Conservation (phyloP, 1,139 yeast species). For the Kodamaea arcana region DNA sequence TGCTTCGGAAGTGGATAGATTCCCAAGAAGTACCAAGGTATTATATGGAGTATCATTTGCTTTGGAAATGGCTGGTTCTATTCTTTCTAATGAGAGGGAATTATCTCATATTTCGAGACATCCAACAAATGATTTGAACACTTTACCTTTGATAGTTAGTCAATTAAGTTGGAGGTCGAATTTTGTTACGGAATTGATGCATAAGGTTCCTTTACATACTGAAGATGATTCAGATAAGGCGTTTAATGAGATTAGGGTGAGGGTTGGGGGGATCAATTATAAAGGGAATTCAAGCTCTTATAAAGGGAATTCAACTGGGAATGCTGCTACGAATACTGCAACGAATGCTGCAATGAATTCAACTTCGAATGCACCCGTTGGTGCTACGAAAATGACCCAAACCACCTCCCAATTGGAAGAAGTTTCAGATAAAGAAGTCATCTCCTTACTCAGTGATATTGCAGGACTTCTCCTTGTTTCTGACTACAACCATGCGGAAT, state of each 20-base stretch:
- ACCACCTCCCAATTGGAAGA: too few species aligned
- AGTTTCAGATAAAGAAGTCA: constrained; percentile 30
- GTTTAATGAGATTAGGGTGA: constrained; percentile 19
- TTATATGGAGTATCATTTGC: constrained; percentile 89
- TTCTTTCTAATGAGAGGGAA: constrained; percentile 63
- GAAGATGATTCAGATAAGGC: constrained; percentile 29
- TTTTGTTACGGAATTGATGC: constrained; percentile 39
- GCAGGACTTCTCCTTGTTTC: constrained; percentile 49
- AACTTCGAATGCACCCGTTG: too few species aligned
- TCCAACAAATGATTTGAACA: constrained; percentile 35
- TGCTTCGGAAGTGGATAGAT: constrained; percentile 47
- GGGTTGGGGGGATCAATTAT: constrained; percentile 10
- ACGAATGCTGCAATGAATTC: too few species aligned
- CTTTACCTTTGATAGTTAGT: constrained; percentile 70
- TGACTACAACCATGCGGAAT: constrained; percentile 44
- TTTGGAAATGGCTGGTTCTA: constrained; percentile 76
- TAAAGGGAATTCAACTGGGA: constrained; percentile 3
- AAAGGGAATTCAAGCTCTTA: too few species aligned
- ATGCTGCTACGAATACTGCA: constrained; percentile 1
- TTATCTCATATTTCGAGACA: constrained; percentile 30
- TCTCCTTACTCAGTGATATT: constrained; percentile 44
- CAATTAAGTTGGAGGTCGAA: constrained; percentile 74
- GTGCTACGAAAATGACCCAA: too few species aligned
- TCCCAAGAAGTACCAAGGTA: constrained; percentile 33
- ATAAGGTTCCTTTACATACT: constrained; percentile 31